Percentiles rank a stretch among this genome's conserved stretches.
Evolutionary conservation across 805 yeast genomes (phyloP).

Genomic region (Saccharomyces jurei): DNA sequence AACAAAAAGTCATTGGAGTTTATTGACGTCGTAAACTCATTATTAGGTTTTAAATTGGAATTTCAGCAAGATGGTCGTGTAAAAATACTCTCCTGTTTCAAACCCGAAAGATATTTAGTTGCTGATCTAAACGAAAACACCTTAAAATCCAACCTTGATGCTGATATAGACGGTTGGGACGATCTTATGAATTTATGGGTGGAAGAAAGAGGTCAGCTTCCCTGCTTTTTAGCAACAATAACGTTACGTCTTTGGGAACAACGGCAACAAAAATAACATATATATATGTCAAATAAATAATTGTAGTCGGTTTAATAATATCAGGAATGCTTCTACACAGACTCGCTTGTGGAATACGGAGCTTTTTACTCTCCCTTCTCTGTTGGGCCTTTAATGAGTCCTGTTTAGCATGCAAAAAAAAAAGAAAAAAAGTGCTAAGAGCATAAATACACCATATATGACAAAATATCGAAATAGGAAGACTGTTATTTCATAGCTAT

Average conservation of each 20-base stretch:
- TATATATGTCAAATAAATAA: neutral
- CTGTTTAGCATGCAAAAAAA: neutral
- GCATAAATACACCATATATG: neutral
- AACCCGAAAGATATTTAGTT: constrained; percentile 38
- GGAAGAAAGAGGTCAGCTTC: constrained; percentile 56
- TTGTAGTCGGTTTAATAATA: neutral
- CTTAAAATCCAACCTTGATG: constrained; percentile 38
- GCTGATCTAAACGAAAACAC: constrained; percentile 51
- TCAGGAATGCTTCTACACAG: neutral
- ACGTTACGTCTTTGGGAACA: constrained; percentile 57
- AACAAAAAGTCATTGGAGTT: constrained; percentile 63
- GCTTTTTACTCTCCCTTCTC: neutral
- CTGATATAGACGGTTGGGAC: constrained; percentile 33
- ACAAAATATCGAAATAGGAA: neutral
- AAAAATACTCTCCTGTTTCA: constrained; percentile 44
- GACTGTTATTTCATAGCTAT: neutral
- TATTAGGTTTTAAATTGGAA: constrained; percentile 69
- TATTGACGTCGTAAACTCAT: constrained; percentile 53
- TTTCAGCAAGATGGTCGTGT: constrained; percentile 51
- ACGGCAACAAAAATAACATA: constrained; percentile 1
- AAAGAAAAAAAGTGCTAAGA: neutral
- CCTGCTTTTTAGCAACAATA: constrained; percentile 71
- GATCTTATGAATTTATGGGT: constrained; percentile 61
- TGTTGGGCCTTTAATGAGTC: neutral
- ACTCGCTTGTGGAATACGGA: neutral